These are phyloP conservation scores for Diversispora eburnea DNA, from an alignment of 192 early-diverging fungal genomes.

Conservation along the genomic window DNA sequence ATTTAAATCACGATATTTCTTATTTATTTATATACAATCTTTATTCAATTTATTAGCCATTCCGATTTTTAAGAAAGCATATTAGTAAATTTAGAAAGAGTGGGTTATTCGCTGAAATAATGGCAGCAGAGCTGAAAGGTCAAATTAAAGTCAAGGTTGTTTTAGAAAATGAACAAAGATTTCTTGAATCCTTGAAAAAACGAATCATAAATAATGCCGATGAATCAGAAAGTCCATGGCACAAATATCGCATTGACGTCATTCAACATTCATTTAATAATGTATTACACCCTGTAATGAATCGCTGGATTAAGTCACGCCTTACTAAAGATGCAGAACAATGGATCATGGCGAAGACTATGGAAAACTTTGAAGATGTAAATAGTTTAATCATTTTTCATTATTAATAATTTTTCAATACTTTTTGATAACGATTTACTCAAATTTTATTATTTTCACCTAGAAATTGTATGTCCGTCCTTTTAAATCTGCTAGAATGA, in stretches of 20 bases:
- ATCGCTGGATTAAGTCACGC: background rate
- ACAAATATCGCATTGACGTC: background rate
- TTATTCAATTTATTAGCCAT: conserved; percentile 45
- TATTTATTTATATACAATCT: background rate
- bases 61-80: conserved; percentile 83
- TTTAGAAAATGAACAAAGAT: conserved; percentile 45
- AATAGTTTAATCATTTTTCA: too few species aligned
- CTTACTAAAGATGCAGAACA: conserved; percentile 7
- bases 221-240: background rate
- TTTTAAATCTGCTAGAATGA: background rate
- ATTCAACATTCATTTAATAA: background rate
- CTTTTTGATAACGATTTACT: background rate
- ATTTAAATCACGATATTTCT: background rate
- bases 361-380: background rate
- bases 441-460: background rate
- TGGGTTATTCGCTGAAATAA: conserved; percentile 73
- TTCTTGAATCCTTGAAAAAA: conserved; percentile 31
- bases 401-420: background rate
- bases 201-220: conserved; percentile 56
- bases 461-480: background rate
- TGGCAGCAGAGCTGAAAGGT: conserved; percentile 69
- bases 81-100: conserved; percentile 65
- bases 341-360: conserved; percentile 1
- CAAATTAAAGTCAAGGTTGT: conserved; percentile 60
- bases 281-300: background rate